phyloP scores from a whole-genome alignment of 148 eudicot genomes.

The Talinum fruticosum region DNA sequence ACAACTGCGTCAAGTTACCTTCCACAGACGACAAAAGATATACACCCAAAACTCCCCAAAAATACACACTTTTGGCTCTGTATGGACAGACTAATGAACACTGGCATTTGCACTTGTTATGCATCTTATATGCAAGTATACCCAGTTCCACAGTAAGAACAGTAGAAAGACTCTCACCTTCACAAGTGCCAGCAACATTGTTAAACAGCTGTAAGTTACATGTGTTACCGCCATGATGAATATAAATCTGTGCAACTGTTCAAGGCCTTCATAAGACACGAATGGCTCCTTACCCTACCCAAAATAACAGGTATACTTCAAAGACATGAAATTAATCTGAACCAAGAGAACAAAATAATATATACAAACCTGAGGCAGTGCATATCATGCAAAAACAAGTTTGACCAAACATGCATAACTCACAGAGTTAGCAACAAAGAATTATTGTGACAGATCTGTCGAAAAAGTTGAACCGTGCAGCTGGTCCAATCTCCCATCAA shows the following conservation, averaged over 20 bases:
- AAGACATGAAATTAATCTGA: not conserved
- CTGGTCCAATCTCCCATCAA: not conserved
- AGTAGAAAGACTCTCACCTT: slow-evolving; percentile 47
- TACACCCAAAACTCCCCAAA: not conserved
- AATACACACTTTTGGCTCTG: not conserved
- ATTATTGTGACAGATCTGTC: not conserved
- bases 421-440: not conserved
- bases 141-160: not conserved
- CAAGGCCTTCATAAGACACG: slow-evolving; percentile 94
- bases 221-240: slow-evolving; percentile 99
- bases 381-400: slow-evolving; percentile 4
- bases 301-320: slow-evolving; percentile 10
- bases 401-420: not conserved
- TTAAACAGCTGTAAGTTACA: slow-evolving; percentile 92
- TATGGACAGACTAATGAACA: not conserved
- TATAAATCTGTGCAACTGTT: slow-evolving; percentile 95
- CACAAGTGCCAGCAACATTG: slow-evolving; percentile 96
- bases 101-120: not conserved
- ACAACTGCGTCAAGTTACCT: not conserved
- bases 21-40: not conserved
- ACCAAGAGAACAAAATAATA: not conserved
- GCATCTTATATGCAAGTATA: not conserved
- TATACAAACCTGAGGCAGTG: not conserved
- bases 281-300: slow-evolving; percentile 83
- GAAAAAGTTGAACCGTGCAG: not conserved